Conservation (phyloP, 2,329 filamentous ascomycete species). For the Pseudopithomyces chartarum region DNA sequence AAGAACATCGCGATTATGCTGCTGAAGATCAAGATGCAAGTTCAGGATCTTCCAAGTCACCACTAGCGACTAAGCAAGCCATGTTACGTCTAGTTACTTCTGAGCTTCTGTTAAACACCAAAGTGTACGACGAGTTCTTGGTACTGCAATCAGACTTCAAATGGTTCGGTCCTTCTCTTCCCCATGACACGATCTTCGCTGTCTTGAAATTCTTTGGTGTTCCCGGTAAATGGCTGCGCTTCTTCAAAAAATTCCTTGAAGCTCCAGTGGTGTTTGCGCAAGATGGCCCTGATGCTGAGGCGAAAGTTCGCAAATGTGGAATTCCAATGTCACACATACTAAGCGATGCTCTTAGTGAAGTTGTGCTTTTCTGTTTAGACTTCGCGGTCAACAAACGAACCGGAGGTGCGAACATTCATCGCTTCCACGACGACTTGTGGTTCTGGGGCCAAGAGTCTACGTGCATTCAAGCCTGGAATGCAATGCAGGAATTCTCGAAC, state of each 20-base stretch:
- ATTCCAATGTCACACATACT: constrained; percentile 65
- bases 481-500: constrained; percentile 59
- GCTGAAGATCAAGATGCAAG: constrained; percentile 46
- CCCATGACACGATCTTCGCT: constrained; percentile 32
- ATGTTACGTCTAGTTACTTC: constrained; percentile 62
- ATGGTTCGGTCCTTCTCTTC: constrained; percentile 33
- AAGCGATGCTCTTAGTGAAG: constrained; percentile 65
- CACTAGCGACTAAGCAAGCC: constrained; percentile 58
- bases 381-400: constrained; percentile 66
- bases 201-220: constrained; percentile 35
- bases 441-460: constrained; percentile 64
- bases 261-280: constrained; percentile 63
- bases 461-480: constrained; percentile 64
- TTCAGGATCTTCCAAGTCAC: constrained; percentile 39
- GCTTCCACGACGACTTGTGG: constrained; percentile 70
- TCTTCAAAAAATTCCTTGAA: constrained; percentile 51
- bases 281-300: constrained; percentile 53
- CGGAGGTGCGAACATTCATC: constrained; percentile 60
- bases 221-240: constrained; percentile 28
- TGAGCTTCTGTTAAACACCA: constrained; percentile 58
- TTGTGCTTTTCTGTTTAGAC: constrained; percentile 67
- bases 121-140: constrained; percentile 55
- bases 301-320: constrained; percentile 59
- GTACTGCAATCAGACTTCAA: constrained; percentile 63
- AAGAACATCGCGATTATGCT: constrained; percentile 46